These are phyloP conservation scores for Astragalus membranaceus DNA, from an alignment of 306 rosid genomes.

Conservation along the genomic window DNA sequence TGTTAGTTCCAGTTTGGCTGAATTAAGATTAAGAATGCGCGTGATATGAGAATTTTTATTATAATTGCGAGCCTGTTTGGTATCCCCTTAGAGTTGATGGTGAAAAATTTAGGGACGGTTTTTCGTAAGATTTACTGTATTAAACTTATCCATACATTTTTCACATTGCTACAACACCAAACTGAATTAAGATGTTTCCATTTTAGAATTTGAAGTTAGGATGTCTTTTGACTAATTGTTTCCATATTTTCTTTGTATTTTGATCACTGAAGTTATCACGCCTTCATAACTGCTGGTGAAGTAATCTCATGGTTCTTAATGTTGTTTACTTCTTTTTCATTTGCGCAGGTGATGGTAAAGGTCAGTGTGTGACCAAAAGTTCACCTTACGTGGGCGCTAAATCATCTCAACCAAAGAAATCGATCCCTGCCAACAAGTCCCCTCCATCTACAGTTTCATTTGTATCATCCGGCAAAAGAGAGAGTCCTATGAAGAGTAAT, in stretches of 20 bases:
- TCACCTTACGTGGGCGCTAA: constrained; percentile 31
- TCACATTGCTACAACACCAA: neutral
- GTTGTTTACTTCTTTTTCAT: neutral
- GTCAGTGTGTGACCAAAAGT: constrained; percentile 37
- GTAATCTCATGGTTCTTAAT: constrained; percentile 11
- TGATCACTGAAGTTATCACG: neutral
- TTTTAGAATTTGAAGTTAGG: neutral
- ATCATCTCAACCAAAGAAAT: constrained; percentile 50
- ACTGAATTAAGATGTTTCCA: neutral
- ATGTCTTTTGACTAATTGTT: neutral
- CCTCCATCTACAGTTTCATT: constrained; percentile 47
- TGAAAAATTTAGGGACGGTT: neutral
- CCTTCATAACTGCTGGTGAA: neutral
- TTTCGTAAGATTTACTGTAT: neutral
- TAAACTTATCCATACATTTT: neutral
- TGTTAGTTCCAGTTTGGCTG: constrained; percentile 6
- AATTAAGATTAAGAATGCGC: neutral
- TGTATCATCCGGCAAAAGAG: constrained; percentile 35
- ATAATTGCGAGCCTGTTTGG: neutral
- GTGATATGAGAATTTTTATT: neutral
- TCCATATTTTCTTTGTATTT: neutral
- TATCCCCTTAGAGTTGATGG: neutral
- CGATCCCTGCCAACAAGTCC: constrained; percentile 55
- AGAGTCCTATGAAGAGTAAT: constrained; percentile 23
- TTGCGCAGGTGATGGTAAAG: constrained; percentile 47